Base-by-base conservation (phyloP, 495 filamentous ascomycete genomes). In the Penicillium manginii region DNA sequence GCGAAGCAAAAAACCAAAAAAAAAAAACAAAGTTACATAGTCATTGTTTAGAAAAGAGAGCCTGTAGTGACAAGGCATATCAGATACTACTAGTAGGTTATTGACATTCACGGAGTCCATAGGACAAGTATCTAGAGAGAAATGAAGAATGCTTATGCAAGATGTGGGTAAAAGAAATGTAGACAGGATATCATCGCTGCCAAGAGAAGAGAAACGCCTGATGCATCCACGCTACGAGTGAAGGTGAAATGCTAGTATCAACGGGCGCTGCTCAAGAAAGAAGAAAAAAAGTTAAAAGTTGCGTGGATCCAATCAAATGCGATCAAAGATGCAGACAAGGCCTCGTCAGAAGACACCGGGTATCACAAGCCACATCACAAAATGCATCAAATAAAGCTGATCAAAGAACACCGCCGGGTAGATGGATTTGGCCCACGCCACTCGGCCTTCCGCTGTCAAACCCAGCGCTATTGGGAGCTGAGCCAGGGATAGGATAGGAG, bases 351-450 rank as follows among this genome's bases (percentile, higher is more conserved):
- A 58, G 50, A 55, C 53, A 48, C 52, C 50, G 69, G 69, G 69
- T 74, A 72, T 73, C 68, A 67, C 63, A 72, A 69, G 58, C 52
- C 50, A 62, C 55, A 70, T 53, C 56, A 58, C 49, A 5, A 50
- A 58, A 59, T 61, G 51, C 61, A 58, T 57, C 14, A 19, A 60
- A 48, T 6, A 49, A 47, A n/a, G 26, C 5, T 17, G 7, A 55
- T 78, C 62, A 80, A 52, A 80, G 47, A 50, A 80, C 77, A 31
- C 77, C 77, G 14, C 77, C 77, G 2, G 77, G 77, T 23, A 80
- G 54, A 50, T 77, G 77, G 52, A 77, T 78, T 55, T 76, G 75
- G 17, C 66, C 75, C 48, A 72, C 45, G 10, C 19, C 45, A 26
- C 21, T 2, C 7, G 19, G 72, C 52, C 68, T 68, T 15, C 65